Base-by-base conservation (phyloP, 2,329 filamentous ascomycete species). In the Arthrobotrys entomopaga region DNA sequence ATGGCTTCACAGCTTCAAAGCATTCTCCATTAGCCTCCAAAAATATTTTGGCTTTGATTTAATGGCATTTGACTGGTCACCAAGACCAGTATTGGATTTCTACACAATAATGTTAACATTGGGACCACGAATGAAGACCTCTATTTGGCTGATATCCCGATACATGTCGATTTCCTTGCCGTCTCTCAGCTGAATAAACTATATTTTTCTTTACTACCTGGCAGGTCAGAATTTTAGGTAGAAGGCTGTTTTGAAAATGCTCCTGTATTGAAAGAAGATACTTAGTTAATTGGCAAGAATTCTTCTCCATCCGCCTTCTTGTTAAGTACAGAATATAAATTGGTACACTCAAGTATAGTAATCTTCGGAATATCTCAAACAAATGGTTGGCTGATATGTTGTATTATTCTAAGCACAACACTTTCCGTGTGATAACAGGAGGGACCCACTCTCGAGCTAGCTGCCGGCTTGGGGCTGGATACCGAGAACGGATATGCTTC, bases 11-110 rank as follows among this genome's bases (percentile, higher is more conserved):
- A 20, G 16, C 50, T 15, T 22, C 50, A 38, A 3, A 19, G 6
- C 24, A 34, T 22, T 16, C 13, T 11, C 24, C 42, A 3, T 8
- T 1, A 6, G 8, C 16, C 20, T 34, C 20, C 40, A 46, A 54
- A 24, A 16, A 40, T 10, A 43, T 46, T 8, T 29, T 54, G 5
- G 49, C 53, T 19, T 54, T 69, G 56, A 69, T 69, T 46, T 67
- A 24, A 65, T 16, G 26, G 7, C 26, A 7, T 7, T n/a, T n/a
- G n/a, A n/a, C n/a, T n/a, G n/a, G n/a, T n/a, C n/a, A n/a, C n/a
- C n/a, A n/a, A n/a, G n/a, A n/a, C n/a, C n/a, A n/a, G n/a, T n/a
- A n/a, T n/a, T 29, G 7, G 26, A 29, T 19, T 10, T 42, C 29
- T 43, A 3, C 11, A 16, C 11, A 3, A 16, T 43, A 3, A 43